A percentile compares a stretch with the other conserved stretches of the same genome.
Evolutionary conservation across 495 filamentous ascomycete genomes (phyloP).

Genomic region (Penicillium mononematosum): DNA sequence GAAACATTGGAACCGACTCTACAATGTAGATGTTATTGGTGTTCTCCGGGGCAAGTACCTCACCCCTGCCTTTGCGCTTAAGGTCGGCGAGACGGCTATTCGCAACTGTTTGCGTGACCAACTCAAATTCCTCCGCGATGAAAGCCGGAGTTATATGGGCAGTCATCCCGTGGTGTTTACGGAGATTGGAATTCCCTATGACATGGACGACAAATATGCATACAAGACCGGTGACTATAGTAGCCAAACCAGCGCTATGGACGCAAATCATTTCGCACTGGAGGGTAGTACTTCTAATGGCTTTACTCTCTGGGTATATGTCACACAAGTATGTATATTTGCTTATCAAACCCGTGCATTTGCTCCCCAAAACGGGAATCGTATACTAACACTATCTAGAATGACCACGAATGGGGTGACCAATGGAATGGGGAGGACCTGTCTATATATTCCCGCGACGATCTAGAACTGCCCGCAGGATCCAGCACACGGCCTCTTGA

Average conservation of each 20-base stretch:
- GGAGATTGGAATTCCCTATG: slow-evolving; percentile 96
- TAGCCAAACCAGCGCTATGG: slow-evolving; percentile 90
- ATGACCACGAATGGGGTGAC: slow-evolving; percentile 87
- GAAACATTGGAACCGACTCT: slow-evolving; percentile 95
- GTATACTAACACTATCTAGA: slow-evolving; percentile 44
- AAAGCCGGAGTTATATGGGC: slow-evolving; percentile 89
- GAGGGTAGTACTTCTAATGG: slow-evolving; percentile 79
- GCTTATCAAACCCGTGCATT: neutral
- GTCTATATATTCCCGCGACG: slow-evolving; percentile 82
- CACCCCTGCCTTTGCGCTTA: slow-evolving; percentile 84
- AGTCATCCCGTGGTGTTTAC: slow-evolving; percentile 87
- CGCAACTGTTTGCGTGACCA: slow-evolving; percentile 92
- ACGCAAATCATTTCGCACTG: slow-evolving; percentile 92
- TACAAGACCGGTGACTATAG: slow-evolving; percentile 97
- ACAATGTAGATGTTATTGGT: slow-evolving; percentile 95
- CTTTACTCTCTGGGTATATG: slow-evolving; percentile 88
- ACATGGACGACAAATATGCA: slow-evolving; percentile 95
- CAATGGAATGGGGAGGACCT: slow-evolving; percentile 98
- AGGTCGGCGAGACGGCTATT: slow-evolving; percentile 91
- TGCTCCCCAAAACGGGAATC: neutral
- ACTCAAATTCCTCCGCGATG: slow-evolving; percentile 79
- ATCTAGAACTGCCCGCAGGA: slow-evolving; percentile 60
- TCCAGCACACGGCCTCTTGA: slow-evolving; percentile 30
- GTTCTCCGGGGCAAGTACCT: slow-evolving; percentile 85
- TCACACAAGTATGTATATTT: slow-evolving; percentile 56